Base-by-base conservation (phyloP, 1,139 yeast genomes). In the Yamadazyma jaroonii region DNA sequence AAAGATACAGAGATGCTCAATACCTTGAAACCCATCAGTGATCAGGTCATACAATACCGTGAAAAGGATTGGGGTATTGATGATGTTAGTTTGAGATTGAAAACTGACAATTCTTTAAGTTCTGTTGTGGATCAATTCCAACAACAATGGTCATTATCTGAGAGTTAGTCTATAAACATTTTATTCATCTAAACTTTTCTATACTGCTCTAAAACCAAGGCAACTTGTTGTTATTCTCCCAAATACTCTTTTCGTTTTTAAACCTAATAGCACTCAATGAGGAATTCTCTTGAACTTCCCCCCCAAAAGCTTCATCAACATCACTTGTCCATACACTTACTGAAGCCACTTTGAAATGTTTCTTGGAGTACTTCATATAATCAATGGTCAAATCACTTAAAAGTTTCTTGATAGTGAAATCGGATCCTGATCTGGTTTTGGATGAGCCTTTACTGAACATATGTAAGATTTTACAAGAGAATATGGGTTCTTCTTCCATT, bases 171-270 rank as follows among this genome's bases (percentile, higher is more conserved):
- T 17, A 13, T 8, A 5, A 25, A 8, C 6, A 7, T 32, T 12
- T 5, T 10, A 25, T 47, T 8, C 14, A 25, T 25, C 12, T 8
- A 25, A n/a, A 25, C n/a, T n/a, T n/a, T n/a, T 17, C 20, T 17
- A 17, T 13, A 12, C 15, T 4, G 6, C 17, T n/a, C 29, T 50
- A 72, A 44, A 69, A 71, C 77, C 77, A 72, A 4, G 73, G 66
- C 36, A 72, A 49, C 47, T 72, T 72, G 36, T 57, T 65, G 45
- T 72, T 72, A 30, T 62, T 63, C 44, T 65, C 76, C 77, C 77
- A 72, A 15, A 69, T 49, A 10, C 62, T 67, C 2, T 34, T 41
- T 2, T 43, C 43, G 28, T 54, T 47, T 41, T 57, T 53, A 42
- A 64, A 50, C 35, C 56, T 51, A 6, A 65, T 49, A 7, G 75